These are phyloP conservation scores for Kazachstania taianensis DNA, from an alignment of 805 yeast genomes.

Conservation along the genomic window DNA sequence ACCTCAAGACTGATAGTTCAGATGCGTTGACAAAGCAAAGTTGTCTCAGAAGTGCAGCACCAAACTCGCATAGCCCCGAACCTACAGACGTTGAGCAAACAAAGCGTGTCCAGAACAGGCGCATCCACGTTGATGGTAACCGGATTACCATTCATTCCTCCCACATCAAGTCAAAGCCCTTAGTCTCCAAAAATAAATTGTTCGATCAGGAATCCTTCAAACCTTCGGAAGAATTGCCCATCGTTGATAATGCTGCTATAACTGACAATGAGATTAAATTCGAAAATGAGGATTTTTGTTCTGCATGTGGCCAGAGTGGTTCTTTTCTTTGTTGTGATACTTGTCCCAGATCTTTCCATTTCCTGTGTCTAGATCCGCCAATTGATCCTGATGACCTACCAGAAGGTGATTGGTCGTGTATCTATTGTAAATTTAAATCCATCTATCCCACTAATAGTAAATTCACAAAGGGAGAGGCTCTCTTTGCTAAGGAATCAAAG, in stretches of 20 bases:
- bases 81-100: background rate
- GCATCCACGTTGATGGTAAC: background rate
- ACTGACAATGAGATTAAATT: conserved; percentile 24
- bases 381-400: conserved; percentile 64
- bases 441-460: conserved; percentile 23
- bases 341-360: conserved; percentile 88
- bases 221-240: conserved; percentile 4
- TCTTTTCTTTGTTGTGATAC: conserved; percentile 86
- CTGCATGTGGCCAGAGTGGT: conserved; percentile 86
- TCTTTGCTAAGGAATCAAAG: conserved; percentile 8
- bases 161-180: conserved; percentile 10
- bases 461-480: conserved; percentile 16
- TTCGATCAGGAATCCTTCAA: conserved; percentile 33
- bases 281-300: conserved; percentile 78
- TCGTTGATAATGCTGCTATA: background rate
- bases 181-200: conserved; percentile 31
- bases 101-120: background rate
- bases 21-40: conserved; percentile 29
- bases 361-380: conserved; percentile 87
- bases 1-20: conserved; percentile 28
- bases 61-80: background rate
- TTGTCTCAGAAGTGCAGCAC: conserved; percentile 20
- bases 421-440: conserved; percentile 49
- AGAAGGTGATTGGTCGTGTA: conserved; percentile 84
- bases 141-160: background rate